Evolutionary conservation across 768 basidiomycete species (phyloP), one percentile per base, ranked within the genome.

Genomic region (Phaeotremella fagi): DNA sequence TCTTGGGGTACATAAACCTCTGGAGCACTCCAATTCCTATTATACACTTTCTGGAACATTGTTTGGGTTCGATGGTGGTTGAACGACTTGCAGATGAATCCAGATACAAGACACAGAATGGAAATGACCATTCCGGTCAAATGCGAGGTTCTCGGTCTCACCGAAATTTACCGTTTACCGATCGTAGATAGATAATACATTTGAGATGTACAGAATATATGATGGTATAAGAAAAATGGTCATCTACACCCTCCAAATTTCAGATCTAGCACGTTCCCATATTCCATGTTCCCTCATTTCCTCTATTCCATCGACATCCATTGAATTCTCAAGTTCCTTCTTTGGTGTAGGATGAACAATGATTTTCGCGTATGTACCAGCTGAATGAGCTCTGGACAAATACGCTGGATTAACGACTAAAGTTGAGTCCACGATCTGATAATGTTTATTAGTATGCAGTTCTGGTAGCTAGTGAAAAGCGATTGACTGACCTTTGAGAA

Each of bases 371-470:
- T 72, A 79, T 29, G 77, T 77, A 1, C 78, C 78, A 2, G 71
- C 75, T n/a, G 72, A 49, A 29, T 66, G 61, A 3, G 69, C 48
- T 42, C 72, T 63, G 20, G 67, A 61, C 16, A 91, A 75, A 63
- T 81, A 84, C 0, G 88, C 87, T 0, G 95, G 91, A 68, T 99
- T 99, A 59, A 98, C 74, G n/a, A 85, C 81, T 3, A 80, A 77
- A 1, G 87, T 87, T 9, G 80, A 79, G 66, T 90, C 85, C 28
- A 95, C 83, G 46, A 81, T 78, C 92, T 95, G 57, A 14, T 18
- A 22, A 12, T n/a, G 28, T 58, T 41, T 35, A 36, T 15, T 29
- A 37, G 28, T 25, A 9, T 6, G n/a, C 26, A 49, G 11, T 28
- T 25, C 29, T 3, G 12, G 16, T 20, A 4, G 27, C 24, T 14